Evolutionary conservation across 1,284 basidiomycete genomes (phyloP).

Genomic region (Grifola frondosa): DNA sequence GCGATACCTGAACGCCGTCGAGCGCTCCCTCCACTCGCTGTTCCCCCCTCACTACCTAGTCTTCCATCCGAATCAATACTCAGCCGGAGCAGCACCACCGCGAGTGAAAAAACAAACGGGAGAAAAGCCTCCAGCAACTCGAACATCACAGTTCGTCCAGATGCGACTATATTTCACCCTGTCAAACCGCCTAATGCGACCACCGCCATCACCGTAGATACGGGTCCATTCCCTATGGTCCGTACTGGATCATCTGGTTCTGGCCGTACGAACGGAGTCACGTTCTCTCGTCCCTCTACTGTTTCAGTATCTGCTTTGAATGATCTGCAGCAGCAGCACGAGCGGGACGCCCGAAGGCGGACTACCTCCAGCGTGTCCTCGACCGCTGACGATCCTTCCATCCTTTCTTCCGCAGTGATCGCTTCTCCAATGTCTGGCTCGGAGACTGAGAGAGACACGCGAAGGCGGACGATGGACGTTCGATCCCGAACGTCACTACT

Average conservation of each 20-base stretch:
- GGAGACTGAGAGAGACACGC: slow-evolving; percentile 51
- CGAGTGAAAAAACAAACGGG: slow-evolving; percentile 35
- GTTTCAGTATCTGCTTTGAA: slow-evolving; percentile 52
- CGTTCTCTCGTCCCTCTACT: slow-evolving; percentile 61
- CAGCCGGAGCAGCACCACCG: slow-evolving; percentile 28
- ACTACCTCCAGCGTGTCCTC: slow-evolving; percentile 35
- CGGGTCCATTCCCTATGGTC: slow-evolving; percentile 39
- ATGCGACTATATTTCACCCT: slow-evolving; percentile 34
- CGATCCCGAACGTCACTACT: slow-evolving; percentile 49
- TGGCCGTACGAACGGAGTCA: slow-evolving; percentile 41
- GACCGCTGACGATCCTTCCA: slow-evolving; percentile 28
- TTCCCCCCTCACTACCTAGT: slow-evolving; percentile 58
- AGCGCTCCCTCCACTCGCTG: slow-evolving; percentile 46
- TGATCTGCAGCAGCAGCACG: slow-evolving; percentile 53
- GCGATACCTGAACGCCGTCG: slow-evolving; percentile 36
- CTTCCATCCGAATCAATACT: slow-evolving; percentile 56
- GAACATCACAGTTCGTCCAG: slow-evolving; percentile 52
- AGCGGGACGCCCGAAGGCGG: slow-evolving; percentile 40
- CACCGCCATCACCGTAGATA: slow-evolving; percentile 60
- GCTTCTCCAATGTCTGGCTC: slow-evolving; percentile 45
- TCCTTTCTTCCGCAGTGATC: slow-evolving; percentile 20
- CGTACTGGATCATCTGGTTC: slow-evolving; percentile 48
- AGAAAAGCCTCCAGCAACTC: slow-evolving; percentile 51
- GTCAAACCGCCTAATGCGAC: slow-evolving; percentile 60
- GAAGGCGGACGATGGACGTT: slow-evolving; percentile 42